Evolutionary conservation across 2,329 filamentous ascomycete species (phyloP).

Genomic region (Monilinia aucupariae): DNA sequence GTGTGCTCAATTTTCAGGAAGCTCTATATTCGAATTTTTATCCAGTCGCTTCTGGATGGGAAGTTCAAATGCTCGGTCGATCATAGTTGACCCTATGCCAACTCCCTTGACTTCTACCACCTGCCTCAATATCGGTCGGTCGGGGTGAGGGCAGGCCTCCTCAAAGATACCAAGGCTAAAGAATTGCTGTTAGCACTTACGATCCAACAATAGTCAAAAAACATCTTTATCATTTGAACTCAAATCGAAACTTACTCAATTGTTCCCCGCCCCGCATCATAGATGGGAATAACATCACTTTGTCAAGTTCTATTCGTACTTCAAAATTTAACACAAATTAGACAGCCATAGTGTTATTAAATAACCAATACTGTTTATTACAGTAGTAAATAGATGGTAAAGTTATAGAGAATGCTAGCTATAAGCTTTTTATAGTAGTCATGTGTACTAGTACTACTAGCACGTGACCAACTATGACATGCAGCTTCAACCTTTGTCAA

Average conservation of each 20-base stretch:
- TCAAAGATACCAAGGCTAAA: slow-evolving; percentile 38
- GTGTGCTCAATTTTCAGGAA: slow-evolving; percentile 38
- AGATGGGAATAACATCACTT: slow-evolving; percentile 43
- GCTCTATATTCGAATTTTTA: slow-evolving; percentile 32
- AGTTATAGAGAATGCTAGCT: too few species aligned
- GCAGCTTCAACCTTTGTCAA: slow-evolving; percentile 51
- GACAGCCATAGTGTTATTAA: too few species aligned
- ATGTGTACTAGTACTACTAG: too few species aligned
- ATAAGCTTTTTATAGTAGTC: too few species aligned
- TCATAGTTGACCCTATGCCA: slow-evolving; percentile 43
- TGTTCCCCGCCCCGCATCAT: slow-evolving; percentile 48
- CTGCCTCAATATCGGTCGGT: slow-evolving; percentile 34
- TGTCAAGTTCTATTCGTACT: slow-evolving; percentile 16
- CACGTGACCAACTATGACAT: too few species aligned
- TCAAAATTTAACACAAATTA: slow-evolving; percentile 36
- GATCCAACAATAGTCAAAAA: too few species aligned
- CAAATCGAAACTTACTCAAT: slow-evolving; percentile 16
- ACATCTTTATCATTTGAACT: neutral
- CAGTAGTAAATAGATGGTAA: too few species aligned
- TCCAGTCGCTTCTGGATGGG: slow-evolving; percentile 39
- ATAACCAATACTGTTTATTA: too few species aligned
- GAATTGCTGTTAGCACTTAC: neutral
- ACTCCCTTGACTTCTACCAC: slow-evolving; percentile 41
- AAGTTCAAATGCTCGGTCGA: slow-evolving; percentile 40
- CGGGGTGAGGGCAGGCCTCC: slow-evolving; percentile 33